Base-by-base conservation (phyloP, 2,329 filamentous ascomycete genomes). In the Cladosporium cucumerinum region DNA sequence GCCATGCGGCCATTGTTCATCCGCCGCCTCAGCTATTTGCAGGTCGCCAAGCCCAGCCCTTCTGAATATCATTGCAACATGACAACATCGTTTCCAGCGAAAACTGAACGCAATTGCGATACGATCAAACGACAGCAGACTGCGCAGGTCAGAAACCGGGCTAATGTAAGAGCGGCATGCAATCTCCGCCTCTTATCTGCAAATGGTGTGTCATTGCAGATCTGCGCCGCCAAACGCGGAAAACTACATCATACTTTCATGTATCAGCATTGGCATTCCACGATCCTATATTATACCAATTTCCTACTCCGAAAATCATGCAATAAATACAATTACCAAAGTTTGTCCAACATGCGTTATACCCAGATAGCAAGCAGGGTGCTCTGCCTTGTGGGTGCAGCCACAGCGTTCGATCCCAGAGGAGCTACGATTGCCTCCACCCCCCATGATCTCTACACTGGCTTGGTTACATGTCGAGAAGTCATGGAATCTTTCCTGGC, bases 391-490 rank as follows among this genome's bases (percentile, higher is more conserved):
- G 10, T 32, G 11, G 30, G 43, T 34, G 39, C 25, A 7, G 25
- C 49, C 16, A 7, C 49, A 57, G 39, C 66, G 4, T 81, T 87
- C 66, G 84, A 87, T 65, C 75, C 82, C 12, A 77, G 82, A 60
- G 86, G 88, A 75, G 83, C 87, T 1, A 87, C 86, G 0, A 84
- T 89, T 65, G 76, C 82, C 32, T 79, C 79, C 1, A 80, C 87
- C 8, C 87, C 88, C 66, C 76, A 82, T 69, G 82, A 82, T 10
- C 79, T 89, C 10, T 83, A 82, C 70, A 80, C 80, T 25, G 78
- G 82, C 11, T 74, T 81, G 5, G 81, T 83, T 32, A 84, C 82
- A 54, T 88, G 86, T 72, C 81, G 82, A 16, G 79, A 79, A 23
- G 77, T 88, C 0, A 80, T 87, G 4, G 82, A 80, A 7, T 77